These are phyloP conservation scores for Xylariaceae sp. DNA, from an alignment of 2,329 filamentous ascomycete species.

Conservation along the genomic window DNA sequence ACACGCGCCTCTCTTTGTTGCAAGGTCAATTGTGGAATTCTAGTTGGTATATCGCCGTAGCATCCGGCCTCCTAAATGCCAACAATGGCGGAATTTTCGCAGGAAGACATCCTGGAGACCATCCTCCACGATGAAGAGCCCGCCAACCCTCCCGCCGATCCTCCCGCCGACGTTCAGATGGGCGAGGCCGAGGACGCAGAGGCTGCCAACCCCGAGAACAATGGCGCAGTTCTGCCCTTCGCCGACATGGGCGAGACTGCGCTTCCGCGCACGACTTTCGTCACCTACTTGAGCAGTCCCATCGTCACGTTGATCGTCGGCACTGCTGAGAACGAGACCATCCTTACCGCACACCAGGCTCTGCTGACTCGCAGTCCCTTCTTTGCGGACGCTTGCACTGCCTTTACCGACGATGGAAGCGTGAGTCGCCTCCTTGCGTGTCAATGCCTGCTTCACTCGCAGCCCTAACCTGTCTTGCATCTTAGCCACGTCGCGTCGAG, in stretches of 20 bases:
- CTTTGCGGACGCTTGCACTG: conserved; percentile 59
- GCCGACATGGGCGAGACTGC: conserved; percentile 33
- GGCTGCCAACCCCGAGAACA: conserved; percentile 21
- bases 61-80: background rate
- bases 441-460: background rate
- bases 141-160: conserved; percentile 1
- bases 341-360: conserved; percentile 73
- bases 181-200: conserved; percentile 33
- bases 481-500: conserved; percentile 59
- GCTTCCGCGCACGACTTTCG: conserved; percentile 41
- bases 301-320: conserved; percentile 65
- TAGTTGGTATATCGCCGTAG: background rate
- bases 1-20: conserved; percentile 2
- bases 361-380: conserved; percentile 70
- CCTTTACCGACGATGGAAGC: conserved; percentile 56
- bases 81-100: conserved; percentile 28
- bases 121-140: conserved; percentile 21
- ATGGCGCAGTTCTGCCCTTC: conserved; percentile 35
- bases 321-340: conserved; percentile 51
- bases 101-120: conserved; percentile 25
- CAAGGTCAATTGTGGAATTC: background rate
- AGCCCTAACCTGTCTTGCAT: conserved; percentile 4
- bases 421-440: conserved; percentile 41
- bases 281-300: conserved; percentile 62
- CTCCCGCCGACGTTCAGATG: conserved; percentile 27